These are phyloP conservation scores for Camellia sinensis DNA, from an alignment of 148 eudicot species.

Conservation along the genomic window DNA sequence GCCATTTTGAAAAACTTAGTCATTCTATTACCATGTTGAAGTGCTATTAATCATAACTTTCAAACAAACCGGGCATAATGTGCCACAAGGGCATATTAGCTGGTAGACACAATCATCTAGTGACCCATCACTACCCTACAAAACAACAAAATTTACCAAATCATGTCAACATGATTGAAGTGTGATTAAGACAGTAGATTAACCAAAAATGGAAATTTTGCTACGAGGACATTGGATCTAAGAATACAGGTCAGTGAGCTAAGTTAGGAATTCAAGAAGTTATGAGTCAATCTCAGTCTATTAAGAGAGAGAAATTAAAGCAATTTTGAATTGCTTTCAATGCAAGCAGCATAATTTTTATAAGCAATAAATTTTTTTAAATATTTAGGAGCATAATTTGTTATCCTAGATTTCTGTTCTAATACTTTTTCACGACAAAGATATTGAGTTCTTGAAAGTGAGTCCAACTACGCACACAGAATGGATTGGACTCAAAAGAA, in stretches of 20 bases:
- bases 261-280: background rate
- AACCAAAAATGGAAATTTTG: background rate
- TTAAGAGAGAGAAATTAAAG: background rate
- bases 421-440: too few relatives aligned
- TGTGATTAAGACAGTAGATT: background rate
- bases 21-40: background rate
- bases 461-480: too few relatives aligned
- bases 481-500: too few relatives aligned
- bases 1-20: background rate
- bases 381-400: too few relatives aligned
- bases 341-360: too few relatives aligned
- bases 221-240: too few relatives aligned
- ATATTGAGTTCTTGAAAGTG: too few relatives aligned
- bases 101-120: constrained; percentile 85
- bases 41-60: background rate
- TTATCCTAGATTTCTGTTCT: too few relatives aligned
- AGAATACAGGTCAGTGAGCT: too few relatives aligned
- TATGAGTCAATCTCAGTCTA: background rate
- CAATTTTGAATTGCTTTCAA: background rate
- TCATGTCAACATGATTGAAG: background rate
- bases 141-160: constrained; percentile 4
- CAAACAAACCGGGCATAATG: constrained; percentile 65
- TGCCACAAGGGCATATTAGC: constrained; percentile 80
- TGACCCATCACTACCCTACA: constrained; percentile 69
- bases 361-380: too few relatives aligned